A percentile compares a stretch with the other conserved stretches of the same genome.
phyloP scores from a whole-genome alignment of 2,329 filamentous ascomycete genomes.

The Cercospora nicotianae region DNA sequence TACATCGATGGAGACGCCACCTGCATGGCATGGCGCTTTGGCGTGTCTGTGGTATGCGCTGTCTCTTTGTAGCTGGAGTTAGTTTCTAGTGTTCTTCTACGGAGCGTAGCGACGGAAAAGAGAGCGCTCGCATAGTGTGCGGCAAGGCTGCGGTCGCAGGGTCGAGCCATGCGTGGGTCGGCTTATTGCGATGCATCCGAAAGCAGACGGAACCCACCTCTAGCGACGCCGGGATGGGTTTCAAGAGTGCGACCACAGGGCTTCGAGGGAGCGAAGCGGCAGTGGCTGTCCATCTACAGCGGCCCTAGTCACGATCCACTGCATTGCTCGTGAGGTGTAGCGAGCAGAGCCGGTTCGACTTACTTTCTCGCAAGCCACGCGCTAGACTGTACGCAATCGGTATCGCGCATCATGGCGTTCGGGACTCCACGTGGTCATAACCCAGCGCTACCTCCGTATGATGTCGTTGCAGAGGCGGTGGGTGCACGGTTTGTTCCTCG shows the following conservation, averaged over 20 bases:
- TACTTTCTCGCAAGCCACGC: neutral
- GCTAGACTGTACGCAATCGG: conserved; percentile 2
- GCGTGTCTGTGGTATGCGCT: neutral
- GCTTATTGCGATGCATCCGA: neutral
- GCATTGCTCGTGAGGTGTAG: neutral
- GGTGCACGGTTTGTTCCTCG: neutral
- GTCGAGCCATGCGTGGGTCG: neutral
- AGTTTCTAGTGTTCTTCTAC: neutral
- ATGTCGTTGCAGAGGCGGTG: conserved; percentile 7
- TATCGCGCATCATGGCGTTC: conserved; percentile 7
- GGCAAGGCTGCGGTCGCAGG: neutral
- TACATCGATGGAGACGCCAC: neutral
- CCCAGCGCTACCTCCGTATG: neutral
- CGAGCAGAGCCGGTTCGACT: neutral
- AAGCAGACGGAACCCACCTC: neutral
- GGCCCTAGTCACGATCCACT: too few species aligned
- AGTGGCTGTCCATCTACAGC: too few species aligned
- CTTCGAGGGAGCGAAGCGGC: too few species aligned
- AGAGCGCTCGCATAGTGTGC: neutral
- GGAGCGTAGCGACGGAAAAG: neutral
- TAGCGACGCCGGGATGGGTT: neutral
- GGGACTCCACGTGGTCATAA: conserved; percentile 9
- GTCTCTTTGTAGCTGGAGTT: neutral
- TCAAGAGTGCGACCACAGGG: neutral
- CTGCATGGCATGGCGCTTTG: neutral